phyloP scores from a whole-genome alignment of 148 eudicot species.

The Vaccinium vitisidaea region DNA sequence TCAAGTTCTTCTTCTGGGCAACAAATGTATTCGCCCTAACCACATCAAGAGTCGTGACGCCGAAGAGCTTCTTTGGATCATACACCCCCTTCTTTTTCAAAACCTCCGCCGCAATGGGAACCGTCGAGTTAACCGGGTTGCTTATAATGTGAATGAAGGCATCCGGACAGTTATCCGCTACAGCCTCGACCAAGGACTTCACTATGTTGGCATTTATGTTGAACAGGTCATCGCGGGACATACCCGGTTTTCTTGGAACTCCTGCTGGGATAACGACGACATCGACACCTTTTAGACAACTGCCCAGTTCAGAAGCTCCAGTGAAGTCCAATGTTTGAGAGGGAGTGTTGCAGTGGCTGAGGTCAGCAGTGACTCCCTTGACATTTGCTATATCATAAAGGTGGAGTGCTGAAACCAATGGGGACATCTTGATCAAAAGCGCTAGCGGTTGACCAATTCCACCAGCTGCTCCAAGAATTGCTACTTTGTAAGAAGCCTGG shows the following conservation, averaged over 20 bases:
- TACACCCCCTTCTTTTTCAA: conserved; percentile 80
- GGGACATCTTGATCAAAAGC: conserved; percentile 85
- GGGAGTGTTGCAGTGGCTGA: conserved; percentile 94
- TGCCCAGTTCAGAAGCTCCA: conserved; percentile 62
- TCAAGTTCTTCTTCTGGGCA: conserved; percentile 77
- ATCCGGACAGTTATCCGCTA: conserved; percentile 82
- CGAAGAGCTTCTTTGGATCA: conserved; percentile 88
- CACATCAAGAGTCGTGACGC: conserved; percentile 83
- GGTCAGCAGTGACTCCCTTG: conserved; percentile 91
- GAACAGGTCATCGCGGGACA: conserved; percentile 93
- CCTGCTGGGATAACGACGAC: conserved; percentile 95
- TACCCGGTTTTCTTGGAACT: conserved; percentile 89
- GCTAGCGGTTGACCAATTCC: conserved; percentile 88
- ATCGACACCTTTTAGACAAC: conserved; percentile 60
- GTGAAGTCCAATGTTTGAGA: conserved; percentile 67
- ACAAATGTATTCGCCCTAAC: conserved; percentile 93
- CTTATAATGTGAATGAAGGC: conserved; percentile 93
- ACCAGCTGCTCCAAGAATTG: conserved; percentile 86
- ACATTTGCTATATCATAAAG: conserved; percentile 91
- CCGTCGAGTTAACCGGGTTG: conserved; percentile 92
- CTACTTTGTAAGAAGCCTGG: conserved; percentile 76
- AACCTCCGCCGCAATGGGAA: conserved; percentile 89
- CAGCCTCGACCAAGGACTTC: conserved; percentile 70
- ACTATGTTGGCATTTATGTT: conserved; percentile 87
- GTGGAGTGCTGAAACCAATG: conserved; percentile 65